Evolutionary conservation across 2,329 filamentous ascomycete species (phyloP).

Genomic region (Cladosporium phlei): DNA sequence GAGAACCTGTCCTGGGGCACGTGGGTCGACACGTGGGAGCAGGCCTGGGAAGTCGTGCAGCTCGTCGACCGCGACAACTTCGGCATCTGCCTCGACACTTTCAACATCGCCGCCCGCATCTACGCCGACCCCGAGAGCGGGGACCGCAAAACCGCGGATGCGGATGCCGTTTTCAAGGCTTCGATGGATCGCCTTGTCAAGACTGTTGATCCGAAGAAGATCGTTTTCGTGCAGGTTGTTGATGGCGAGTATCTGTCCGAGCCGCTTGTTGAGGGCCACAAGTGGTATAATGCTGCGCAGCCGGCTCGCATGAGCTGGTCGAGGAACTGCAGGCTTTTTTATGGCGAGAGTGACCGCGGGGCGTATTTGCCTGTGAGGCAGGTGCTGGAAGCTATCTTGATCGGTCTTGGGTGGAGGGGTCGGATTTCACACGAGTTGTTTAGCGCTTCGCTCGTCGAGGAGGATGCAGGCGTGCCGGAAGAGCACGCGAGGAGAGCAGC

Average conservation of each 20-base stretch:
- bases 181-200: slow-evolving; percentile 54
- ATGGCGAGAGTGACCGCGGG: slow-evolving; percentile 57
- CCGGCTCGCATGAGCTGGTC: slow-evolving; percentile 71
- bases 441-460: slow-evolving; percentile 54
- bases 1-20: slow-evolving; percentile 72
- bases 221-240: slow-evolving; percentile 74
- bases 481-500: slow-evolving; percentile 51
- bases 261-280: slow-evolving; percentile 55
- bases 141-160: slow-evolving; percentile 50
- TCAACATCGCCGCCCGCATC: slow-evolving; percentile 68
- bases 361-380: slow-evolving; percentile 64
- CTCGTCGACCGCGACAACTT: slow-evolving; percentile 66
- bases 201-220: slow-evolving; percentile 56
- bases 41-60: slow-evolving; percentile 63
- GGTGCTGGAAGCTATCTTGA: slow-evolving; percentile 58
- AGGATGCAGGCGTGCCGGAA: slow-evolving; percentile 49
- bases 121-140: slow-evolving; percentile 62
- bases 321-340: slow-evolving; percentile 66
- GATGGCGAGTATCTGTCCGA: slow-evolving; percentile 61
- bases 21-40: slow-evolving; percentile 65
- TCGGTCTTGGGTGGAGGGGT: slow-evolving; percentile 61
- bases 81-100: slow-evolving; percentile 71
- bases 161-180: slow-evolving; percentile 50
- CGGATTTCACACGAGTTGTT: slow-evolving; percentile 72
- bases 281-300: slow-evolving; percentile 55